Base-by-base conservation (phyloP, 2,329 filamentous ascomycete species). In the Fusarium nodosum region DNA sequence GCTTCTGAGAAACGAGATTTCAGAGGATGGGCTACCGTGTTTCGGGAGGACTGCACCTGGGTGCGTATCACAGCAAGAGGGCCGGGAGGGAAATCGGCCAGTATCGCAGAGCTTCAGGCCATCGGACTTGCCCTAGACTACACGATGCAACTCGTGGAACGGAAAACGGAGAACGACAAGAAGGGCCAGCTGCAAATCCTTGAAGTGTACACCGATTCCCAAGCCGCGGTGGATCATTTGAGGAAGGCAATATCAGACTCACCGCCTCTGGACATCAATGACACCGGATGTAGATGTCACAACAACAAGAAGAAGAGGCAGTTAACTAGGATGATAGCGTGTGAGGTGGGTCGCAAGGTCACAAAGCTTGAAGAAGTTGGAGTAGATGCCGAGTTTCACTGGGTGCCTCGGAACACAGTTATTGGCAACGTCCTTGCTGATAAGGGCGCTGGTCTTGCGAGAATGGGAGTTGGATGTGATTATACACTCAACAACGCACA, bases 371-470 rank as follows among this genome's bases (percentile, higher is more conserved):
- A 44, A 22, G 24, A n/a, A 7, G 36, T 42, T 10, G 53, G 60
- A 9, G 52, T 64, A 10, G n/a, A 36, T 6, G 12, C 59, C 13
- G 60, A 72, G 36, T 38, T 73, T 10, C 70, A 66, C 47, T 73
- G 70, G 71, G 59, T 70, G 16, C 70, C 68, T 6, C 52, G 68
- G 15, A 47, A 34, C 6, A 18, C 22, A 15, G n/a, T 47, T 10
- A 33, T 22, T 7, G 70, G 71, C 5, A 70, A 60, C 20, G 53
- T 34, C 1, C 13, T 70, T 6, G 71, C 66, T 18, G 54, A 66
- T 26, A 22, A 52, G 47, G 66, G 55, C 4, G 63, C 68, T 6
- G 16, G 33, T 6, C 7, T 48, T 50, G 53, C 26, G 13, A 56
- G 51, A 39, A 18, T 46, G 9, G 13, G 30, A 39, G 3, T 9